Evolutionary conservation across 768 basidiomycete species (phyloP), one percentile per base, ranked within the genome.

Genomic region (Rhodotorula babjevae): DNA sequence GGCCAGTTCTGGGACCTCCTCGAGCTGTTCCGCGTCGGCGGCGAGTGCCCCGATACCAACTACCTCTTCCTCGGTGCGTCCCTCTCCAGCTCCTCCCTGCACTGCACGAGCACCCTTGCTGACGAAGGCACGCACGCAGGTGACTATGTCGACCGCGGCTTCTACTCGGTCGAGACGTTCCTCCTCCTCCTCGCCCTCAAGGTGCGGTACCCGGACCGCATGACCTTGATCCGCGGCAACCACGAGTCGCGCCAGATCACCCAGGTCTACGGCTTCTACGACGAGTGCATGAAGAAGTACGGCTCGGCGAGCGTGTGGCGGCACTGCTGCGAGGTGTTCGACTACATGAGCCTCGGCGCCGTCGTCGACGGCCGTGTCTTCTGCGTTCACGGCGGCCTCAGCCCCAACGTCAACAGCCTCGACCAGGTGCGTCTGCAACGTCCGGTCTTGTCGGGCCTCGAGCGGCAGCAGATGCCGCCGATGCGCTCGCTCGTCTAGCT

Each of bases 301-400:
- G 94, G 94, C 8, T 88, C 86, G 77, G 88, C 87, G 71, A 93
- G 93, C 81, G 95, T 98, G 67, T 97, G 95, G 94, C 83, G 95
- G 75, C 96, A 93, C 87, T 97, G 94, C 81, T 97, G 93, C 80
- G 94, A 98, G 79, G 93, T 98, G 16, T 99, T 99, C 77, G 95
- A 98, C 81, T 97, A 96, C 81, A 87, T 98, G 60, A 91, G 92
- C 42, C 83, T 98, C 53, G 93, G 90, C 21, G 95, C 95, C 27
- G 88, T 98, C 76, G 93, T 98, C n/a, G 95, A 98, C 80, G 95
- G 93, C 14, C 85, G 91, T 69, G 94, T 97, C 69, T 94, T 98
- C 79, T 97, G 95, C 81, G 93, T 98, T 61, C 95, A 98, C 82
- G 95, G 95, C 2, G 95, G 94, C 16, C 82, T 98, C 78, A 95